Percentiles rank a stretch among this genome's conserved stretches.
Evolutionary conservation across 208 protist species (phyloP).

Genomic region (Phytomonas serpens): DNA sequence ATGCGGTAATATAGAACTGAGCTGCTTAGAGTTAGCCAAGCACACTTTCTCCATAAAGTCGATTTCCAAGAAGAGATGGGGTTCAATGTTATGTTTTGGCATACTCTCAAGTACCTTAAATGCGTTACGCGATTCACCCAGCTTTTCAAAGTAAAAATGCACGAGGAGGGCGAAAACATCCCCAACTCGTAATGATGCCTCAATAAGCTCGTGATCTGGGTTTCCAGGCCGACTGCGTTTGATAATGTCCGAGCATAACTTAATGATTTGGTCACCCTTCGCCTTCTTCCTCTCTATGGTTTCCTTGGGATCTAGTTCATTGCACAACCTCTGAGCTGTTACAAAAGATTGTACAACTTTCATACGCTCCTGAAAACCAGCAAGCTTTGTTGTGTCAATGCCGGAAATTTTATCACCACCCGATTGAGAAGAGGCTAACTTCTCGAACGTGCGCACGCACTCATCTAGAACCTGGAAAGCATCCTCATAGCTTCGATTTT

Average conservation of each 20-base stretch:
- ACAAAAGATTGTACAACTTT: conserved; percentile 49
- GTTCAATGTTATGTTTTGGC: conserved; percentile 79
- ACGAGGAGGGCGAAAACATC: conserved; percentile 95
- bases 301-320: conserved; percentile 26
- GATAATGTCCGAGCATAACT: conserved; percentile 80
- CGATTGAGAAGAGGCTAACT: conserved; percentile 11
- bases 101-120: conserved; percentile 89
- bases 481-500: conserved; percentile 93
- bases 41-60: conserved; percentile 84
- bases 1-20: conserved; percentile 37
- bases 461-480: conserved; percentile 85
- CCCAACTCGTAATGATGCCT: conserved; percentile 84
- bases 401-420: background rate
- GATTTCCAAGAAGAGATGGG: conserved; percentile 87
- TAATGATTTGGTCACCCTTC: conserved; percentile 60
- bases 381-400: background rate
- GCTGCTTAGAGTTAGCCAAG: conserved; percentile 53
- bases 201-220: conserved; percentile 51
- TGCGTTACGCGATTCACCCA: conserved; percentile 68
- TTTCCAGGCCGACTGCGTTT: conserved; percentile 66
- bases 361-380: conserved; percentile 31
- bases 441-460: conserved; percentile 52
- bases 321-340: conserved; percentile 45
- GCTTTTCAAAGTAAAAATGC: conserved; percentile 85
- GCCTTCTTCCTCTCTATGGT: conserved; percentile 36